Conservation (phyloP, 2,329 filamentous ascomycete genomes). For the Fusarium clavum region DNA sequence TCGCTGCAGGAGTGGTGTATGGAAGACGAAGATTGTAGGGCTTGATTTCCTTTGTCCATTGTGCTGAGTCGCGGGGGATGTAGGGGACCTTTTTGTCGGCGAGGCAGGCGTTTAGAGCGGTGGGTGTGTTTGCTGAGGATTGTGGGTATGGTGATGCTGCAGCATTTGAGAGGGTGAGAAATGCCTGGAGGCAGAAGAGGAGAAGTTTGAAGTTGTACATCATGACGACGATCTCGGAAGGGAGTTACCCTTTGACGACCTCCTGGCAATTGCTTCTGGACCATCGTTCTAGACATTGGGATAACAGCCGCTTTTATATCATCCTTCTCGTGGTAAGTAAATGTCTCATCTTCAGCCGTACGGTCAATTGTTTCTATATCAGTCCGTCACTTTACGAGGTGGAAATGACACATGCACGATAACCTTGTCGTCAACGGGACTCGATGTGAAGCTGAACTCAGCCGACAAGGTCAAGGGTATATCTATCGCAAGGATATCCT, state of each 20-base stretch:
- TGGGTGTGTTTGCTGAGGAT: neutral
- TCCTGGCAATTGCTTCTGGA: rapidly evolving
- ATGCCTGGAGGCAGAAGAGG: conserved; percentile 4
- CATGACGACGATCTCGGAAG: neutral
- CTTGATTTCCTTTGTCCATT: conserved; percentile 50
- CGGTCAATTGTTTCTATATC: neutral
- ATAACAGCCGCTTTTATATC: neutral
- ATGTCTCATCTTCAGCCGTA: neutral
- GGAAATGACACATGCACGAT: conserved; percentile 7
- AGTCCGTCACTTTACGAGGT: conserved; percentile 24
- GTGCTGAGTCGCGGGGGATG: conserved; percentile 29
- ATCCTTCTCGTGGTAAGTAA: neutral
- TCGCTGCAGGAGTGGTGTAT: conserved; percentile 47
- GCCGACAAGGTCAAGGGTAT: neutral
- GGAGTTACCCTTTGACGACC: neutral
- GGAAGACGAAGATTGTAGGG: conserved; percentile 52
- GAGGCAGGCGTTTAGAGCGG: conserved; percentile 44
- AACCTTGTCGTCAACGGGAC: conserved; percentile 2
- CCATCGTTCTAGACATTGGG: neutral
- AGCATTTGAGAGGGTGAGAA: neutral
- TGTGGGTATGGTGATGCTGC: neutral
- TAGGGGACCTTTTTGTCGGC: conserved; percentile 38
- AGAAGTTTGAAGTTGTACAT: neutral
- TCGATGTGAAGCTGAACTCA: neutral
- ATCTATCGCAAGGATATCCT: neutral